Base-by-base conservation (phyloP, 257 asterid species). In the Pogostemon cablin region DNA sequence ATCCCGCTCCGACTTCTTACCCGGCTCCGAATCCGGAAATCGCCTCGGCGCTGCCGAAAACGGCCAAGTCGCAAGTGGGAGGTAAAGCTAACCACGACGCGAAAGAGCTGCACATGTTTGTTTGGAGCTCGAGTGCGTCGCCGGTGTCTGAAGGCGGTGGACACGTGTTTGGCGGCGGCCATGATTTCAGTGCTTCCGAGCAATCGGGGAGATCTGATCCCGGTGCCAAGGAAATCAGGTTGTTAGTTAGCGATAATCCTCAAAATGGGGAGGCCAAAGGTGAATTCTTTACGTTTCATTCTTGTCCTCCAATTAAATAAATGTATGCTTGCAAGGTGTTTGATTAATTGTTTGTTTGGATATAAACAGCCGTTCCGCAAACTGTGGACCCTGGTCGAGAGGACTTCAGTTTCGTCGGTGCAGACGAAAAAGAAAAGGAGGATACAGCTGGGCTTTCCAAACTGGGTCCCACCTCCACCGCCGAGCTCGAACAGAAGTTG, bases 1-100 rank as follows among this genome's bases (percentile, higher is more conserved):
- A 80, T 62, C 66, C 89, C 0, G 75, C 89, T 11, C 86, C 89
- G 2, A 63, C 82, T 12, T 85, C 96, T 8, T 93, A 93, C 62
- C 99, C 99, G 0, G 96, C 96, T 7, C 99, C 99, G 4, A 93
- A 93, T 68, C 99, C 96, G 0, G 99, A 91, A 61, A 93, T 93
- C 37, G 76, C 96, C 4, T 85, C 96, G 0, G 82, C 85, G 1
- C 63, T 72, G 7, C 85, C 92, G 1, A 93, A 87, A 69, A 44
- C 72, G 0, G 72, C 72, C 0, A 88, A 86, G 61, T 9, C 72
- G 52, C 15, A 15, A 15, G 15, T 15, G 15, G 15, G 15, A 15
- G 76, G 64, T 17, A 88, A 87, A 68, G 73, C 79, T 9, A 85
- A 76, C 41, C 88, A 81, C 65, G 98, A 95, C 63, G 95, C 96